Base-by-base conservation (phyloP, 129 eudicot species). In the Saussurea involucrata region DNA sequence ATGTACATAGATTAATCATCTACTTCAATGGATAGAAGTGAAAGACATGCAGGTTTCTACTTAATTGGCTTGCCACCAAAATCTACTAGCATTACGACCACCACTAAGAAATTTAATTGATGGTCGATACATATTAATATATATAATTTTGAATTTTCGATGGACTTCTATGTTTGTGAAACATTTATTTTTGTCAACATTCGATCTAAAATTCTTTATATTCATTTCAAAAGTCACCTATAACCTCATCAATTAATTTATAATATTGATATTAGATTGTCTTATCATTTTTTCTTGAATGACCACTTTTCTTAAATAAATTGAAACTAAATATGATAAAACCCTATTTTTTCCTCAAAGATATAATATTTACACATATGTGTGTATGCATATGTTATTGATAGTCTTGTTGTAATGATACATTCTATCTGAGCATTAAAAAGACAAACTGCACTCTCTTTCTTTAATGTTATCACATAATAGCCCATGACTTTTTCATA, bases 391-490 rank as follows among this genome's bases (percentile, higher is more conserved):
- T 49, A 49, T 49, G 20, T 49, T 0, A 53, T 53, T 53, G 7
- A 53, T 0, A 53, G 61, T n/a, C 22, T 17, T 78, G 68, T 9
- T 5, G 15, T 53, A 36, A 55, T 69, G 37, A 63, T 58, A n/a
- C 33, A 64, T 80, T 46, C 74, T 72, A 53, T 53, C 24, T 65
- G 77, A 44, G 22, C 49, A 61, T 21, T n/a, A 72, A 78, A 40
- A 79, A 29, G 60, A 24, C 75, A 80, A 46, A 73, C 74, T 34
- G 46, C 66, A 76, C 72, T 31, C 68, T 80, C 69, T 22, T 24
- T 66, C 46, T 72, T 73, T 73, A 80, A 73, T 64, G 74, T 31
- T 53, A 64, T 79, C 18, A n/a, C 12, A 70, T 36, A 63, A 11
- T 28, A 58, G 63, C 65, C 78, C 73, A 28, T 78, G 24, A 72